A percentile compares a stretch with the other conserved stretches of the same genome.
Evolutionary conservation across 75 land plant species (phyloP).

Genomic region (Pinus tabuliformis): DNA sequence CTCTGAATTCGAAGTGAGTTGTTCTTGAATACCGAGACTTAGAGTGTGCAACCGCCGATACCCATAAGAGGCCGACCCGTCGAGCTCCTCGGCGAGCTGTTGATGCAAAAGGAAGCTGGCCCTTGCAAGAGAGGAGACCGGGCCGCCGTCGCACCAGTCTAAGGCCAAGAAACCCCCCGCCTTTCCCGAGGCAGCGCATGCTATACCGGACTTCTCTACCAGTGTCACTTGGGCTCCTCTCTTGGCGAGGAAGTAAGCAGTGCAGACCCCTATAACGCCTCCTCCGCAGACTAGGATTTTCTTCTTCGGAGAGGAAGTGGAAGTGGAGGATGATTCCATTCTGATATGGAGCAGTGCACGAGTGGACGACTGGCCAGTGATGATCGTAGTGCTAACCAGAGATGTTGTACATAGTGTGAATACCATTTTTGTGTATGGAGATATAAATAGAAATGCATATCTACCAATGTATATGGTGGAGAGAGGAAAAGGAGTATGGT

Average conservation of each 20-base stretch:
- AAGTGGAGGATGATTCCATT: neutral
- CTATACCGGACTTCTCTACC: conserved; percentile 65
- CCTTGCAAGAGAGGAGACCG: conserved; percentile 53
- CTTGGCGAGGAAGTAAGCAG: conserved; percentile 74
- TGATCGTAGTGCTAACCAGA: too few relatives aligned
- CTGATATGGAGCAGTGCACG: neutral
- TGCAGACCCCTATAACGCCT: conserved; percentile 87
- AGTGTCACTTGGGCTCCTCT: conserved; percentile 60
- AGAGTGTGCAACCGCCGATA: conserved; percentile 59
- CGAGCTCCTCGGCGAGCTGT: conserved; percentile 57
- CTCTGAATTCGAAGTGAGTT: neutral
- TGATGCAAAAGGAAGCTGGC: conserved; percentile 79
- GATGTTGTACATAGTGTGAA: too few relatives aligned
- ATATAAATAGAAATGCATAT: too few relatives aligned
- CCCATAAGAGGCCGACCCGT: conserved; percentile 65
- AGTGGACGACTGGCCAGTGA: too few relatives aligned
- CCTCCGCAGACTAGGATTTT: conserved; percentile 74
- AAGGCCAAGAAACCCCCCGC: conserved; percentile 93
- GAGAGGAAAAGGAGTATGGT: too few relatives aligned
- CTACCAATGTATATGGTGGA: too few relatives aligned
- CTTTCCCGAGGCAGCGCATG: conserved; percentile 93
- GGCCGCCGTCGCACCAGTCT: conserved; percentile 86
- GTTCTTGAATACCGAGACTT: conserved; percentile 31
- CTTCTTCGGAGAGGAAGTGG: neutral
- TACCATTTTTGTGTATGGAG: too few relatives aligned